Evolutionary conservation across 176 grass and related monocot genomes (phyloP), one percentile per base, ranked within the genome.

Genomic region (Carex kokanica): DNA sequence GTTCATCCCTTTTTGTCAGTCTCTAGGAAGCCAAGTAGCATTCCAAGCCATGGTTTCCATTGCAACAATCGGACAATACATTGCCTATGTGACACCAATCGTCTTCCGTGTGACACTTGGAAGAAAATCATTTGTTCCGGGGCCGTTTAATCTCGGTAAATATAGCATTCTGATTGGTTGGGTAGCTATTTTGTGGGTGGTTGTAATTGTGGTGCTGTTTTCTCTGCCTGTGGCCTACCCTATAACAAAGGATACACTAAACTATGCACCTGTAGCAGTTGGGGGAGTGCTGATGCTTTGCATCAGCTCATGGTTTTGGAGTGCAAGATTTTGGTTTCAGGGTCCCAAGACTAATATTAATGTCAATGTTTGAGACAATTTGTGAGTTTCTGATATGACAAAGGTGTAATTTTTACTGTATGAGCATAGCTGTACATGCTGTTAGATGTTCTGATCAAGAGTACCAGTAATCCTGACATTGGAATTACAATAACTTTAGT

Each of bases 31-130:
- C 40, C 73, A 91, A 16, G 91, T 97, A 52, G 93, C 88, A 2
- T 96, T 96, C 57, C 93, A 96, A 31, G 93, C 90, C 2, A 96
- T 96, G 93, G 51, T 88, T 13, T 97, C 94, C 0, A 86, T 93
- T 4, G 81, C 88, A 1, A 97, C 88, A 0, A 16, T 91, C 0
- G 94, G 87, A 4, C 18, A 81, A 8, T 91, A 91, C 86, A 91
- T 97, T 70, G 78, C 94, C 63, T 97, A 93, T 60, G 88, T 77
- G 0, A 8, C 93, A 12, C 94, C 91, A 0, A 88, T 93, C 43
- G 64, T 93, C 36, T 97, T 93, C 60, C 47, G 88, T 0, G 89
- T 97, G 34, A 97, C 94, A 0, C 77, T 90, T 1, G 87, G 83
- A 0, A 78, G 85, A 8, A 87, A 65, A 45, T 53, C 85, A 1